Evolutionary conservation across 1,284 basidiomycete species (phyloP), one percentile per base, ranked within the genome.

Genomic region (Stereum hirsutum): DNA sequence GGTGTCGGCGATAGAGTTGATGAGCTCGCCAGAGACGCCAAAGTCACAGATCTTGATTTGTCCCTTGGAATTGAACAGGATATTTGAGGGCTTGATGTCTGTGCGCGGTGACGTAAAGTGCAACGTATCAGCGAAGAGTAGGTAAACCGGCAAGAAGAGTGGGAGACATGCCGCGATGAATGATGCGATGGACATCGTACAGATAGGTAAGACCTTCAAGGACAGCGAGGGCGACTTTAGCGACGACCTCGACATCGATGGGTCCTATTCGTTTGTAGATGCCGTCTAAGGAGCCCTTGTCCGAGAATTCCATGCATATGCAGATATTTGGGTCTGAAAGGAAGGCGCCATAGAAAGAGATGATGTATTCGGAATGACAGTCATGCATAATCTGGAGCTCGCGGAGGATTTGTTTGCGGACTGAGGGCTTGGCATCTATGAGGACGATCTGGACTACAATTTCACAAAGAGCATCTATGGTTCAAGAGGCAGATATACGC

Each of bases 71-170:
- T 98, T 98, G 66, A 81, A 89, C 14, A 99, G 75, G 46, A 99
- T 96, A 59, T 99, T 99, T 35, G 92, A 96, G 2, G 95, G 95
- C 64, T 99, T 99, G 70, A 99, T 98, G 58, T 99, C 95, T 96
- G 49, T 23, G 11, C 12, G 19, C 3, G 20, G 7, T 5, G 23
- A n/a, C 17, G 21, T 19, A 44, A 17, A 40, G 20, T 34, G 19
- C 5, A 17, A 17, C 19, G 30, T 7, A 42, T 19, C 32, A 35
- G 1, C 19, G 17, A 24, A 26, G 53, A 42, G 10, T 7, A 26
- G 20, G 27, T 53, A 6, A n/a, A 45, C 23, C n/a, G 19, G 17
- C 14, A 34, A 27, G 25, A 17, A 12, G 31, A n/a, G 12, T 11
- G 35, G 43, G 25, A 4, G 38, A 62, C 77, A 44, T 52, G 94